Evolutionary conservation across 106 monocot species (phyloP), one percentile per base, ranked within the genome.

Genomic region (Chionographis japonica): DNA sequence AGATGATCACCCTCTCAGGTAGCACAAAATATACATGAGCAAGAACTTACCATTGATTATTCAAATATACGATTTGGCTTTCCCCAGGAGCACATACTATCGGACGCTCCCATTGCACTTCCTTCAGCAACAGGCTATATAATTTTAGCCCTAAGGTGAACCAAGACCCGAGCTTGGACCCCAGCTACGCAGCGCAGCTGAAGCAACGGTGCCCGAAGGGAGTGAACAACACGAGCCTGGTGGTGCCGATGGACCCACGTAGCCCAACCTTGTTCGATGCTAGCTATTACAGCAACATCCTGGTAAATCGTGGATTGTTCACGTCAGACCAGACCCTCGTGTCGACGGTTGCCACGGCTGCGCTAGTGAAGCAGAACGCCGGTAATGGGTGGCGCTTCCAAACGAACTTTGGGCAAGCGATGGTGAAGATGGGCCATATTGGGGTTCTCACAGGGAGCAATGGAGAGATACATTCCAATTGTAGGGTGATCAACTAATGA

Each of bases 1-100:
- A 83, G 10, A 66, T 78, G 70, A 59, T 78, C 54, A 65, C 59
- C 4, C 69, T 78, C 39, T 78, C 74, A 4, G 77, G 77, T 68
- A 70, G 6, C 4, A 57, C 49, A 16, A 50, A 17, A 1, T 27
- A 27, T 1, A n/a, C n/a, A n/a, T n/a, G n/a, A n/a, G n/a, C n/a
- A n/a, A n/a, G n/a, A n/a, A n/a, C n/a, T n/a, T n/a, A 27, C 27
- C 27, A 27, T 27, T 27, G 27, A 27, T 27, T 64, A 3, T 20
- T 2, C 8, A 65, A 11, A 2, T 3, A 11, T 0, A 2, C 20
- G 27, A 51, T 52, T 2, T 35, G 9, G 3, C 12, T 8, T 8
- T 3, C 15, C 2, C 1, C 55, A 81, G 77, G 77, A 37, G 74
- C 82, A 1, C 82, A 82, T 49, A 68, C 64, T n/a, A 54, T 78